A percentile compares a stretch with the other conserved stretches of the same genome.
Evolutionary conservation across 208 protist genomes (phyloP).

Genomic region (Leishmania martiniquensis): DNA sequence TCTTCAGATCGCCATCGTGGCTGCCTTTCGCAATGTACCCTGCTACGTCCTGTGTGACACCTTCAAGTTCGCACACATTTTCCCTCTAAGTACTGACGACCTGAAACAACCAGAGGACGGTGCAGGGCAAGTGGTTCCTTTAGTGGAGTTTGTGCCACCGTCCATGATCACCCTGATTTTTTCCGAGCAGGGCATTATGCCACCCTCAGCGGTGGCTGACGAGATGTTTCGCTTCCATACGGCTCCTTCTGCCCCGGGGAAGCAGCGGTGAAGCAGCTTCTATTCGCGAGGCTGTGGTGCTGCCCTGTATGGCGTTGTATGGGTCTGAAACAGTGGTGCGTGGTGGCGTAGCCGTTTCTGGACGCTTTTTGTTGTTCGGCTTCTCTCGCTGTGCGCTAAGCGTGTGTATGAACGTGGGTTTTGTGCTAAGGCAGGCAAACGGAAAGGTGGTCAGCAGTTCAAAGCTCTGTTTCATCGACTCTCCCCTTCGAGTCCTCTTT

Average conservation of each 20-base stretch:
- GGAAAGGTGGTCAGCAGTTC: too few relatives aligned
- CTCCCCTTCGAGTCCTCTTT: too few relatives aligned
- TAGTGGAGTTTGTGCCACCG: slow-evolving; percentile 91
- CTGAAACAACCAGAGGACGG: slow-evolving; percentile 73
- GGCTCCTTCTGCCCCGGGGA: slow-evolving; percentile 63
- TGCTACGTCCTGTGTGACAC: slow-evolving; percentile 99
- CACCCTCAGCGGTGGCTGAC: slow-evolving; percentile 98
- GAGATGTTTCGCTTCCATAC: slow-evolving; percentile 97
- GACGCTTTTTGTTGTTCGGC: too few relatives aligned
- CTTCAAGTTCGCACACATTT: slow-evolving; percentile 98
- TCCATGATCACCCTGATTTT: slow-evolving; percentile 96
- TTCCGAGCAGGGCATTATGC: slow-evolving; percentile 99
- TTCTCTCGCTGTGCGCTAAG: too few relatives aligned
- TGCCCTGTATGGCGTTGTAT: too few relatives aligned
- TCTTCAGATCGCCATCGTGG: slow-evolving; percentile 96
- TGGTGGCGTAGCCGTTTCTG: background rate
- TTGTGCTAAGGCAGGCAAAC: background rate
- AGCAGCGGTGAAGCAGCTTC: slow-evolving; percentile 39
- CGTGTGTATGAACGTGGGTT: background rate
- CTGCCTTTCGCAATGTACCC: slow-evolving; percentile 95
- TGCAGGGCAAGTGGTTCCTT: slow-evolving; percentile 48
- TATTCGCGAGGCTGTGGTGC: too few relatives aligned
- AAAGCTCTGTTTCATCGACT: too few relatives aligned
- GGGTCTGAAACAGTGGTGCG: too few relatives aligned
- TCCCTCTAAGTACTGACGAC: slow-evolving; percentile 96